A percentile compares a stretch with the other conserved stretches of the same genome.
These are phyloP conservation scores for Escovopsis sp. DNA, from an alignment of 2,329 filamentous ascomycete species.

Conservation along the genomic window DNA sequence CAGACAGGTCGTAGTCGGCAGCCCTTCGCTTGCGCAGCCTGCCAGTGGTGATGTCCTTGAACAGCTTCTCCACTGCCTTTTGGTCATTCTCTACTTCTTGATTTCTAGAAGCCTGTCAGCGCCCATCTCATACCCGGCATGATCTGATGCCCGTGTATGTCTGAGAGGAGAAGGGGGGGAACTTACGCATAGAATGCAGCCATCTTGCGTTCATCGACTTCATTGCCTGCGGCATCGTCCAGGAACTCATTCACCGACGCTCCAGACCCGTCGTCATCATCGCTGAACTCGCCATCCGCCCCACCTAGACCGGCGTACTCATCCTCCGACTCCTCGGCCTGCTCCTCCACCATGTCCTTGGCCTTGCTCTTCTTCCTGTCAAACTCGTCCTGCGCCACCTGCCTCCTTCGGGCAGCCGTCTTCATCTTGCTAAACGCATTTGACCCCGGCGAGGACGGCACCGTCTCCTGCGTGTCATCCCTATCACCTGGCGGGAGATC, in stretches of 20 bases:
- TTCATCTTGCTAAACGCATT: conserved; percentile 55
- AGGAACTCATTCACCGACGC: conserved; percentile 76
- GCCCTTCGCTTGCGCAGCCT: conserved; percentile 72
- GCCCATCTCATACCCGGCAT: too few species aligned
- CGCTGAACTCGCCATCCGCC: conserved; percentile 72
- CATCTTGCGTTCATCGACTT: conserved; percentile 65
- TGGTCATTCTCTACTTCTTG: conserved; percentile 69
- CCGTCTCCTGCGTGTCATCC: conserved; percentile 9
- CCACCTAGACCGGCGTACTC: conserved; percentile 93
- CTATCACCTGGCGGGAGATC: conserved; percentile 7
- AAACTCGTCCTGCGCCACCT: conserved; percentile 39
- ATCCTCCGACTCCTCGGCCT: conserved; percentile 94
- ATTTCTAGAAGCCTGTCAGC: conserved; percentile 39
- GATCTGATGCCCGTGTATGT: conserved; percentile 1
- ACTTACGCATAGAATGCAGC: conserved; percentile 80
- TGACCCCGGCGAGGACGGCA: conserved; percentile 6
- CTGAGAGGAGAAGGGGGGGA: not conserved
- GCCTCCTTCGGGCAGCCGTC: conserved; percentile 44
- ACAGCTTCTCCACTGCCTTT: conserved; percentile 76
- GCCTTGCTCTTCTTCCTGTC: conserved; percentile 80
- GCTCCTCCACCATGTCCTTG: conserved; percentile 76
- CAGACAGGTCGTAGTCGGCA: conserved; percentile 69
- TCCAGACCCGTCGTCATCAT: conserved; percentile 47
- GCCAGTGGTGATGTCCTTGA: conserved; percentile 84
- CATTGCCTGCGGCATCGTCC: conserved; percentile 62